A percentile compares a stretch with the other conserved stretches of the same genome.
Evolutionary conservation across 2,329 filamentous ascomycete genomes (phyloP).

Genomic region (Apiospora kogelbergensis): DNA sequence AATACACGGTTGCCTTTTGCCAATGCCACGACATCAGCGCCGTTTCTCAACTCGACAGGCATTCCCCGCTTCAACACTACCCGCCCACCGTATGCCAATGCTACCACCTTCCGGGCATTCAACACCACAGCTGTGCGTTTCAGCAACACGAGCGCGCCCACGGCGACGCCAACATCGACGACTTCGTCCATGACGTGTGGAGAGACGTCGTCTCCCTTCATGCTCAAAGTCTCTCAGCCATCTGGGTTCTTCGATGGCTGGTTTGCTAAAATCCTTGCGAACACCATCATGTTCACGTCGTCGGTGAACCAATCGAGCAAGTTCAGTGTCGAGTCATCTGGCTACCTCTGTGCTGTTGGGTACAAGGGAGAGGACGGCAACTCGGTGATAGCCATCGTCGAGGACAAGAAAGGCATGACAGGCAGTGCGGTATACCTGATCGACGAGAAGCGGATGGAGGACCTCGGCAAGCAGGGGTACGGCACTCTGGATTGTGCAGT

Average conservation of each 20-base stretch:
- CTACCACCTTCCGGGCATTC: conserved; percentile 13
- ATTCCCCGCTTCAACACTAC: conserved; percentile 12
- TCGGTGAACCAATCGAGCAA: conserved; percentile 18
- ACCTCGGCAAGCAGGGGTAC: conserved; percentile 24
- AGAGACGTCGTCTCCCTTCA: conserved; percentile 24
- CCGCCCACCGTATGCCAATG: conserved; percentile 14
- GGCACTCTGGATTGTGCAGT: conserved; percentile 22
- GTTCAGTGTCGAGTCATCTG: conserved; percentile 27
- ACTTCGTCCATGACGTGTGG: conserved; percentile 21
- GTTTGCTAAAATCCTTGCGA: conserved; percentile 28
- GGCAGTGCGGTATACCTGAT: conserved; percentile 29
- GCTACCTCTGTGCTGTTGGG: conserved; percentile 29
- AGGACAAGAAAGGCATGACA: conserved; percentile 17
- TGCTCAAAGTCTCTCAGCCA: conserved; percentile 26
- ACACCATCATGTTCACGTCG: conserved; percentile 27
- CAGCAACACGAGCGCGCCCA: conserved; percentile 13
- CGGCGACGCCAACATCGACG: conserved; percentile 12
- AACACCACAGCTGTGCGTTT: conserved; percentile 14
- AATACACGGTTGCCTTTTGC: conserved; percentile 10
- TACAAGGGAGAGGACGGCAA: conserved; percentile 18
- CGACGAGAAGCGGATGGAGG: conserved; percentile 19
- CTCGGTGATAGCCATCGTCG: conserved; percentile 27
- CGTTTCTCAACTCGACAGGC: conserved; percentile 15
- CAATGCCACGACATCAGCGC: conserved; percentile 15
- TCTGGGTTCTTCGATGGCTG: conserved; percentile 30